Evolutionary conservation across 129 eudicot genomes (phyloP), one percentile per base, ranked within the genome.

Genomic region (Flaveria robusta): DNA sequence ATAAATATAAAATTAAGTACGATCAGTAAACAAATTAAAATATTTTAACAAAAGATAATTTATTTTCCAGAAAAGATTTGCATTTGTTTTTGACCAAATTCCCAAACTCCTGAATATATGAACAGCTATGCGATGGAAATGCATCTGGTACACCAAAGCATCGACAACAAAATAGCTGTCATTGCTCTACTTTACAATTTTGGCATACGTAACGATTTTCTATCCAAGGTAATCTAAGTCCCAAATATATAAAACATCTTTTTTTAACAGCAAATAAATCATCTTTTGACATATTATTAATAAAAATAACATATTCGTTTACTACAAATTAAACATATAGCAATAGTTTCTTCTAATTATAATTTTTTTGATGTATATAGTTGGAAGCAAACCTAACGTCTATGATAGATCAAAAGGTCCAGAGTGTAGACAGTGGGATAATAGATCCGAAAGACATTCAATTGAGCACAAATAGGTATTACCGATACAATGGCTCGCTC

Each of bases 401-500:
- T 3, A 45, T 85, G 78, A 77, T 29, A 5, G 77, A 87, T 46
- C 64, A 41, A 67, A 54, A 72, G 69, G 74, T 62, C 50, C 71
- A 20, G 19, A 63, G 70, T 15, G 81, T 70, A 22, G 54, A 74
- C 39, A 34, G 74, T 23, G 92, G 89, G 1, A 31, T 75, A 5
- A 65, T 87, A 23, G 49, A 82, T 74, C 89, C 92, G 0, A 70
- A 14, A 43, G 82, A 85, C 43, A 82, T 87, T 10, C 66, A 12
- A 71, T 62, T 80, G 68, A 63, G 74, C 9, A 75, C 82, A 8
- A 74, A 76, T n/a, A 76, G 77, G n/a, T 87, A 79, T 50, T 87
- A 85, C 18, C 82, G 82, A 71, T 87, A 87, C 67, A 66, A 82
- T 9, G 92, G 92, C 49, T 87, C 92, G 18, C 83, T 87, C 41